A percentile compares a stretch with the other conserved stretches of the same genome.
phyloP scores from a whole-genome alignment of 306 rosid species.

The Oemleria cerasiformis region DNA sequence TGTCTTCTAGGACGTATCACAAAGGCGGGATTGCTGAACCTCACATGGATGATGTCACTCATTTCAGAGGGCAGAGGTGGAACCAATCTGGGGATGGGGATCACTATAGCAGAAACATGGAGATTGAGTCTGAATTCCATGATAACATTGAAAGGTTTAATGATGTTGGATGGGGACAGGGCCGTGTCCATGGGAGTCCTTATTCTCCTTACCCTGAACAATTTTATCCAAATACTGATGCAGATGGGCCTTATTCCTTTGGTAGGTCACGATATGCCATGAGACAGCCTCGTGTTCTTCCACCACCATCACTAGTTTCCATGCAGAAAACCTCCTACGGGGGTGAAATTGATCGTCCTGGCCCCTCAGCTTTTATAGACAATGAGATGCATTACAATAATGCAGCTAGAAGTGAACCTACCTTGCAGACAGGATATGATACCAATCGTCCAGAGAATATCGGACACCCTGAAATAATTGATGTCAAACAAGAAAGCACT shows the following conservation, averaged over 20 bases:
- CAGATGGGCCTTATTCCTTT: conserved; percentile 64
- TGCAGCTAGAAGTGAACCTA: conserved; percentile 45
- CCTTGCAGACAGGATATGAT: conserved; percentile 47
- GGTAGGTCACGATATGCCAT: conserved; percentile 75
- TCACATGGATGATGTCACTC: conserved; percentile 55
- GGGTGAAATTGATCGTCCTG: conserved; percentile 47
- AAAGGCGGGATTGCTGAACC: conserved; percentile 58
- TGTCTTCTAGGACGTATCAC: conserved; percentile 49
- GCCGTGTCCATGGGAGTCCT: conserved; percentile 47
- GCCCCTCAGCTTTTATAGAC: conserved; percentile 57
- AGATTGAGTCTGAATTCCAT: conserved; percentile 61
- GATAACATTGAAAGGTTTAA: conserved; percentile 65
- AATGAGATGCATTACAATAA: conserved; percentile 54
- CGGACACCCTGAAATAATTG: conserved; percentile 49
- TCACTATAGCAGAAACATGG: conserved; percentile 56
- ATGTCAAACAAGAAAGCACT: conserved; percentile 41
- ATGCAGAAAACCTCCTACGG: conserved; percentile 52
- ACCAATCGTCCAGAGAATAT: conserved; percentile 28
- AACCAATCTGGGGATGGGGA: conserved; percentile 65
- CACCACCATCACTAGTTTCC: conserved; percentile 74
- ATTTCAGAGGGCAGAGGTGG: conserved; percentile 65
- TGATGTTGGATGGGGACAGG: conserved; percentile 67
- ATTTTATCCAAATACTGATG: conserved; percentile 54
- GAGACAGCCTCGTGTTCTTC: conserved; percentile 95
- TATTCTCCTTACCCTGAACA: conserved; percentile 63